phyloP scores from a whole-genome alignment of 805 yeast genomes.

The Kodamaea sagamina region DNA sequence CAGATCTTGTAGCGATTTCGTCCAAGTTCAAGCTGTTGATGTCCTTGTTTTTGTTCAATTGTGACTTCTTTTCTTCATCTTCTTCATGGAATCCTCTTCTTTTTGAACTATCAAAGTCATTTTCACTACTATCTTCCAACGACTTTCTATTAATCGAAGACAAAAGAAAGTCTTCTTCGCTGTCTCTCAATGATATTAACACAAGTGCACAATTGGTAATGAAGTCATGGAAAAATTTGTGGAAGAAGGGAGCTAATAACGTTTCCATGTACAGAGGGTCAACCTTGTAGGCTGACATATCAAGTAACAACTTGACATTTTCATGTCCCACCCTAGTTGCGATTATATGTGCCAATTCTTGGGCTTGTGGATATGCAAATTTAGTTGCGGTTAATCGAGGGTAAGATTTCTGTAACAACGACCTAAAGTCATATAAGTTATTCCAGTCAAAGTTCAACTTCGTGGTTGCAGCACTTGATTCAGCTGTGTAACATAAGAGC shows the following conservation, averaged over 20 bases:
- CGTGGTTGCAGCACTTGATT: constrained; percentile 44
- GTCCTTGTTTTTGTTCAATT: constrained; percentile 14
- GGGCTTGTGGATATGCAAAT: constrained; percentile 50
- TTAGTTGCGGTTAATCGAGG: constrained; percentile 58
- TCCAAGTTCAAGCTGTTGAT: constrained; percentile 47
- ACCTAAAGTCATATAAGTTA: constrained; percentile 63
- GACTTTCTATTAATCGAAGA: constrained; percentile 40
- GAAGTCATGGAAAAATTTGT: constrained; percentile 54
- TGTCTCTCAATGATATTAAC: constrained; percentile 65
- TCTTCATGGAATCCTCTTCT: constrained; percentile 11
- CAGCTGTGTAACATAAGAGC: constrained; percentile 61
- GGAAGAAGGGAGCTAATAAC: constrained; percentile 44
- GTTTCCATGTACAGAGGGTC: constrained; percentile 27
- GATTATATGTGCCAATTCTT: constrained; percentile 24
- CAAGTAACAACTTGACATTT: constrained; percentile 35
- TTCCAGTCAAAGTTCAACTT: constrained; percentile 41
- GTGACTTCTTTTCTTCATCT: constrained; percentile 11
- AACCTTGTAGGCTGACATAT: constrained; percentile 20
- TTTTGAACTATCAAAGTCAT: background rate
- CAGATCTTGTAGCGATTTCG: constrained; percentile 70
- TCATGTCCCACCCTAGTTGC: background rate
- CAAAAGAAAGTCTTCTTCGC: constrained; percentile 70
- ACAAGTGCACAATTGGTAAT: constrained; percentile 66
- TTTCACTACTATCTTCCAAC: constrained; percentile 9
- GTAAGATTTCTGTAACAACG: constrained; percentile 63